Evolutionary conservation across 768 basidiomycete genomes (phyloP), one percentile per base, ranked within the genome.

Genomic region (Mycena capillaripes): DNA sequence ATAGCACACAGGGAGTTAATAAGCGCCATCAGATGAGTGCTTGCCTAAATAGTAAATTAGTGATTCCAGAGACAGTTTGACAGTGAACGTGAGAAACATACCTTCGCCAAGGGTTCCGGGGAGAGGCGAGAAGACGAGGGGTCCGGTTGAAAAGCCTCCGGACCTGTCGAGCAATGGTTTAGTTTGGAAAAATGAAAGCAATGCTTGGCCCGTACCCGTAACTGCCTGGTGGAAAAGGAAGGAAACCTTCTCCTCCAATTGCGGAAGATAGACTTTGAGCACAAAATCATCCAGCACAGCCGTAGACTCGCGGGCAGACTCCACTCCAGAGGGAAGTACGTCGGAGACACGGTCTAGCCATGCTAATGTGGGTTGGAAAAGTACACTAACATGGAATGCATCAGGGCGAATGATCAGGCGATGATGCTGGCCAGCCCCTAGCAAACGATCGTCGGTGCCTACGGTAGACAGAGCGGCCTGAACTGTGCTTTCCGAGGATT

Each of bases 181-280:
- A 6, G 57, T 44, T 16, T 56, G 34, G 27, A 30, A 63, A n/a
- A 65, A 42, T 38, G 34, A 30, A 19, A 34, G 29, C 10, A 17
- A 53, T 68, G 52, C 52, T 60, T 61, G 65, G 55, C 60, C 11
- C 85, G 50, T 82, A 94, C 94, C 91, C 25, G 91, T 90, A 29
- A 97, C 91, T 8, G 95, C 92, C 66, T 94, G 89, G 79, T 96
- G 96, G 82, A 98, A 97, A 23, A 98, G 83, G 60, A 89, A 86
- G 1, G 94, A 92, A 57, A 97, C 95, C 79, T 96, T 97, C 79
- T 98, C 97, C 79, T 98, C 97, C 69, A 99, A 81, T 80, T 98
- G 97, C 0, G 97, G 97, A 55, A 99, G 83, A 83, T 97, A 99
- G 0, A 96, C 93, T 66, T 92, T 94, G 50, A 96, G 83, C 16